phyloP scores from a whole-genome alignment of 1,139 yeast species.

The Kurtzmaniella quercitrusa region DNA sequence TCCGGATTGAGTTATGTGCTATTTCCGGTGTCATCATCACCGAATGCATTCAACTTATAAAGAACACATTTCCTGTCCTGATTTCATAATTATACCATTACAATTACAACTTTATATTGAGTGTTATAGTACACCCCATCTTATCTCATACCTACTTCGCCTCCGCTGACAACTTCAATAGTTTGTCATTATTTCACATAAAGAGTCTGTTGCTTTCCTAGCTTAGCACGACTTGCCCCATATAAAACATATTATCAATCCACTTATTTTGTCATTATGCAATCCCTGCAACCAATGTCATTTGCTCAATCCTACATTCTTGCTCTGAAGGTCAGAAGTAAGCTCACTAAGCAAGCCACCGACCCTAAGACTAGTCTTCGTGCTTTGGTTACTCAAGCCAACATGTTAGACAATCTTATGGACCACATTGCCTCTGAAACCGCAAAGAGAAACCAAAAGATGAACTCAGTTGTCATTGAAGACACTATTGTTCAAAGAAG shows the following conservation, averaged over 20 bases:
- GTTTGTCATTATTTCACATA: neutral
- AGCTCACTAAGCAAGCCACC: constrained; percentile 64
- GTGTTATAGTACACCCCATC: neutral
- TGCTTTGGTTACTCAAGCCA: constrained; percentile 69
- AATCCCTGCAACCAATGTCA: constrained; percentile 18
- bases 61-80: neutral
- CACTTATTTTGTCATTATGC: neutral
- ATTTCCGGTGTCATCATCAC: neutral
- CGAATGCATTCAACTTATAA: neutral
- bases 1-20: neutral
- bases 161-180: neutral
- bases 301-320: constrained; percentile 59
- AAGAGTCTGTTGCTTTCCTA: neutral
- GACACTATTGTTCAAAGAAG: constrained; percentile 16
- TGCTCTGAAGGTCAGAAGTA: constrained; percentile 66
- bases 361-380: constrained; percentile 59
- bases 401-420: constrained; percentile 67
- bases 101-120: neutral
- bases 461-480: constrained; percentile 18
- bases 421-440: constrained; percentile 42
- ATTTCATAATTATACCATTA: neutral
- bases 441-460: constrained; percentile 19
- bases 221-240: neutral
- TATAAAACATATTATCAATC: neutral
- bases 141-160: neutral